These are phyloP conservation scores for Sporothrix sp. DNA, from an alignment of 2,329 filamentous ascomycete species.

Conservation along the genomic window DNA sequence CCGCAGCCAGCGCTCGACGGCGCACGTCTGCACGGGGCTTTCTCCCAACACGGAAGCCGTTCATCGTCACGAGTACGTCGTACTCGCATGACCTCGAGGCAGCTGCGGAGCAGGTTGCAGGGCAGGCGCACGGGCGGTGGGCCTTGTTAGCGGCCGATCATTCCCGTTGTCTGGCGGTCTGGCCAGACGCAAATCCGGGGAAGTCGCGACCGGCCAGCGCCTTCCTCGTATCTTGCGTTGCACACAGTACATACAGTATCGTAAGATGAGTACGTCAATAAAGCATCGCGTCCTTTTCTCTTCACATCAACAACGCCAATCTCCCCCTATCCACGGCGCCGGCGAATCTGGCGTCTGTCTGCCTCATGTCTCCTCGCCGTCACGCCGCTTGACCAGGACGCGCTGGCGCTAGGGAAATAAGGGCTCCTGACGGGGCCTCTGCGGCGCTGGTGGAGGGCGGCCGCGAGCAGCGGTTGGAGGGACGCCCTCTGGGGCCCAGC, in stretches of 20 bases:
- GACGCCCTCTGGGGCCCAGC: not conserved
- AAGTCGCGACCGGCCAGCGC: not conserved
- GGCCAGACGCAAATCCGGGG: not conserved
- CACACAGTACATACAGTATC: too few species aligned
- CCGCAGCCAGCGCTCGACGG: too few species aligned
- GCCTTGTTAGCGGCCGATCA: not conserved
- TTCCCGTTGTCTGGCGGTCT: not conserved
- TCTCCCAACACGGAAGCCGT: not conserved
- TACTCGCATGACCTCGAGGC: not conserved
- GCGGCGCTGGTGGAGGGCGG: not conserved
- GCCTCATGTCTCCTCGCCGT: too few species aligned
- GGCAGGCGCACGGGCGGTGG: not conserved
- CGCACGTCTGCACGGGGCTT: too few species aligned
- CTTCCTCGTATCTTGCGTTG: not conserved
- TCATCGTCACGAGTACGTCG: not conserved
- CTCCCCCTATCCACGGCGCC: not conserved
- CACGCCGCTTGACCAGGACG: too few species aligned
- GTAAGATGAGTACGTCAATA: too few species aligned
- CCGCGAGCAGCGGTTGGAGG: conserved; percentile 1
- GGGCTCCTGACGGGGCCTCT: not conserved
- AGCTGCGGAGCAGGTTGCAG: not conserved
- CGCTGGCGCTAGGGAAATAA: not conserved
- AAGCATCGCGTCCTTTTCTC: too few species aligned
- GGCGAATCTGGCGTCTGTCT: not conserved
- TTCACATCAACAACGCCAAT: not conserved